Conservation (phyloP, 2,329 filamentous ascomycete genomes). For the Chaetothyriales sp. region DNA sequence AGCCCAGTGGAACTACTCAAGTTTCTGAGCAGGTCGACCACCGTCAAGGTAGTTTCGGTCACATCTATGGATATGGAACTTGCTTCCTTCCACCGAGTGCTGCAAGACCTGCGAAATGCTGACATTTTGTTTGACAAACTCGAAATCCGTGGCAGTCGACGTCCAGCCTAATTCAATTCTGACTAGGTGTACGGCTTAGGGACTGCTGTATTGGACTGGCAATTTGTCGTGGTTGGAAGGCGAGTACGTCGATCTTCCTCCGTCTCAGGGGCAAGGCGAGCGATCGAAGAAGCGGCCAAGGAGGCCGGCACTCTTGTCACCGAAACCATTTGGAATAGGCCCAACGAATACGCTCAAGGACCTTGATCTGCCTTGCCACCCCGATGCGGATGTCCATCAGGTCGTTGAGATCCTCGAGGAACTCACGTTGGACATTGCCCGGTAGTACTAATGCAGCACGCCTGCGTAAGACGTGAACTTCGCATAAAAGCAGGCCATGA, state of each 20-base stretch:
- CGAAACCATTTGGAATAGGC: constrained; percentile 64
- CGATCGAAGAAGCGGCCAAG: neutral
- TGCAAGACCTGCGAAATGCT: neutral
- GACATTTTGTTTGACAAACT: neutral
- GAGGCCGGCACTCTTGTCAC: neutral
- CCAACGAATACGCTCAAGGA: constrained; percentile 76
- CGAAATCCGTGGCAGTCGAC: neutral
- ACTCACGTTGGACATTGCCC: constrained; percentile 61
- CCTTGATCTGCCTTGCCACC: constrained; percentile 60
- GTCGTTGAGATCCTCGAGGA: constrained; percentile 75
- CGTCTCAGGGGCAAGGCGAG: neutral
- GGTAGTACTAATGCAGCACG: constrained; percentile 55
- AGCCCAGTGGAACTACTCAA: neutral
- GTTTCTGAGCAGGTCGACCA: neutral
- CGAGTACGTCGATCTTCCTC: neutral
- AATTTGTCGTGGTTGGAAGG: neutral
- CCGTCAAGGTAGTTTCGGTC: neutral
- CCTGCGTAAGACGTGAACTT: constrained; percentile 67
- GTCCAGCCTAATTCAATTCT: neutral
- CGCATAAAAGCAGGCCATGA: constrained; percentile 75
- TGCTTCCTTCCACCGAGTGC: neutral
- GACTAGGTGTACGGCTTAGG: neutral
- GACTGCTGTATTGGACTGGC: neutral
- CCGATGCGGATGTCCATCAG: constrained; percentile 66
- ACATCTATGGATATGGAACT: neutral